A percentile compares a stretch with the other conserved stretches of the same genome.
These are phyloP conservation scores for Ogataea siamensis DNA, from an alignment of 805 yeast species.

Conservation along the genomic window DNA sequence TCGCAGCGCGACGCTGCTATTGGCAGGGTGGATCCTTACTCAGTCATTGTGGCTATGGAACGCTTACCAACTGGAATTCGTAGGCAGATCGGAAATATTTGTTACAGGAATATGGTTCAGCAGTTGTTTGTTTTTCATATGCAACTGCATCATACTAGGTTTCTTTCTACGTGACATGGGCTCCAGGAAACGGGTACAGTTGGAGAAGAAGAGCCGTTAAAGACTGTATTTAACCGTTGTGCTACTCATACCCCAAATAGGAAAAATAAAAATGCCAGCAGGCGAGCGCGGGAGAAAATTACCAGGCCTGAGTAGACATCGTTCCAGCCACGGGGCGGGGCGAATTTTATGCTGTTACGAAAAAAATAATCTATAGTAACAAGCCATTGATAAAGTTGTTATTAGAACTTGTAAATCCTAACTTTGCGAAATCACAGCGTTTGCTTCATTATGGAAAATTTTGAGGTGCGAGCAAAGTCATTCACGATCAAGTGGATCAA, in stretches of 20 bases:
- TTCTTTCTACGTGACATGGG: constrained; percentile 22
- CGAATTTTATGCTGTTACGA: constrained; percentile 7
- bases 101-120: constrained; percentile 27
- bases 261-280: constrained; percentile 4
- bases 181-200: neutral
- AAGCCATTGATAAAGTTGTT: constrained; percentile 1
- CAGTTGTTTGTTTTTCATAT: constrained; percentile 26
- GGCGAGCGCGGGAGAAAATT: constrained; percentile 4
- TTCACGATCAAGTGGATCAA: constrained; percentile 90
- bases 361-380: constrained; percentile 5
- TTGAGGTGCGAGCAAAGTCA: constrained; percentile 86
- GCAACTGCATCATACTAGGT: constrained; percentile 25
- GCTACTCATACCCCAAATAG: constrained; percentile 3
- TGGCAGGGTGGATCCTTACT: constrained; percentile 60
- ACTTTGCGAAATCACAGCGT: neutral
- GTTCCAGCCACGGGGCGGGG: constrained; percentile 3
- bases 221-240: neutral
- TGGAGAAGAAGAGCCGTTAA: constrained; percentile 8
- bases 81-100: constrained; percentile 48
- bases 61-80: constrained; percentile 79
- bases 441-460: constrained; percentile 63
- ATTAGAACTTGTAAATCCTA: neutral
- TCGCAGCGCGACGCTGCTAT: constrained; percentile 40
- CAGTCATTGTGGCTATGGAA: constrained; percentile 78
- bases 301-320: neutral